Conservation (phyloP, 2,329 filamentous ascomycete genomes). For the Fusarium albidum region DNA sequence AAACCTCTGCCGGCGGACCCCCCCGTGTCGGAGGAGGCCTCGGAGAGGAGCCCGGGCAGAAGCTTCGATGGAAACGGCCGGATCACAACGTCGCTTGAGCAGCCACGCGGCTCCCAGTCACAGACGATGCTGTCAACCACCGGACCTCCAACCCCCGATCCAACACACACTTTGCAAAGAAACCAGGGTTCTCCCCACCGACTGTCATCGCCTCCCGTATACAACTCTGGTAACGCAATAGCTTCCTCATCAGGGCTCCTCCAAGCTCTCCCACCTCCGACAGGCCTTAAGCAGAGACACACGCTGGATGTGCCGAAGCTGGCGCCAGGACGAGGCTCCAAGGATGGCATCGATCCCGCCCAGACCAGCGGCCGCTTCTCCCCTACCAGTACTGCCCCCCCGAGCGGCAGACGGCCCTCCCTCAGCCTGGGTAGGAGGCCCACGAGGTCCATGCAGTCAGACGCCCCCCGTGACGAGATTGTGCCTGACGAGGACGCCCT, state of each 20-base stretch:
- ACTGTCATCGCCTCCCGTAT: slow-evolving; percentile 71
- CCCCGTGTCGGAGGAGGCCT: slow-evolving; percentile 18
- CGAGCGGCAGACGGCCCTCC: slow-evolving; percentile 76
- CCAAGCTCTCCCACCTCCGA: slow-evolving; percentile 54
- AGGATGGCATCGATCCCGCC: slow-evolving; percentile 73
- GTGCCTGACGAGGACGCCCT: slow-evolving; percentile 89
- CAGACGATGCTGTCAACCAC: slow-evolving; percentile 28
- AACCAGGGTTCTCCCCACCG: slow-evolving; percentile 56
- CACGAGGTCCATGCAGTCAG: slow-evolving; percentile 86
- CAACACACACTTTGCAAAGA: slow-evolving; percentile 36
- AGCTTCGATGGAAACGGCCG: slow-evolving; percentile 24
- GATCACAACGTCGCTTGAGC: slow-evolving; percentile 24
- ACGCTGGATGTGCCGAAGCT: slow-evolving; percentile 86
- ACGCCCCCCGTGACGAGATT: slow-evolving; percentile 83
- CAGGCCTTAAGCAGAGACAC: slow-evolving; percentile 79
- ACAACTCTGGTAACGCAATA: slow-evolving; percentile 52
- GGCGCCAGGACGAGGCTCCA: slow-evolving; percentile 71
- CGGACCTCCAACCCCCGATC: slow-evolving; percentile 39
- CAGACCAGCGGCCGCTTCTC: slow-evolving; percentile 85
- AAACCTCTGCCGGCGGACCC: slow-evolving; percentile 37
- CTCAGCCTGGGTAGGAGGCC: slow-evolving; percentile 80
- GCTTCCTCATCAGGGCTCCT: slow-evolving; percentile 59
- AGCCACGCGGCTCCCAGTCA: slow-evolving; percentile 27
- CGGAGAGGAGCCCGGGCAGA: slow-evolving; percentile 25
- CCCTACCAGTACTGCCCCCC: slow-evolving; percentile 62